Base-by-base conservation (phyloP, 2,329 filamentous ascomycete species). In the Plectosphaerella plurivora region DNA sequence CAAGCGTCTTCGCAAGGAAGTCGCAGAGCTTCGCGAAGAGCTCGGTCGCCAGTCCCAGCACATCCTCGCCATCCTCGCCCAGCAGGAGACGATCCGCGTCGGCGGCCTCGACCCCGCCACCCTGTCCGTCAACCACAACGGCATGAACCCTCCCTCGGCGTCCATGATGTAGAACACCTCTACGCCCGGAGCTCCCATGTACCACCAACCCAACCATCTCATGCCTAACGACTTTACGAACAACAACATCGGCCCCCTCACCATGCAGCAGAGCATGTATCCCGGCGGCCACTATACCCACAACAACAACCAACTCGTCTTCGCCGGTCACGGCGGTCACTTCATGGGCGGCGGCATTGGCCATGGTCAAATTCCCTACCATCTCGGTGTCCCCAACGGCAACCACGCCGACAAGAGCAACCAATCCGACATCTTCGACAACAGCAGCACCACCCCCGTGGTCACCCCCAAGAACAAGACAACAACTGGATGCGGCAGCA, bases 1-100 rank as follows among this genome's bases (percentile, higher is more conserved):
- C 55, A 88, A 88, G 69, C 77, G 84, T 35, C 70, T 90, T 36
- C 77, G 80, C n/a, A 73, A 73, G 45, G 86, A 89, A 65, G 85
- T 87, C 54, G 74, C 83, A 56, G 81, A 84, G 59, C 71, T 86
- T 46, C 74, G 73, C 56, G 63, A 67, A 15, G 73, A 81, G 53
- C 68, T 81, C 55, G 71, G 79, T 39, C 68, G 73, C 42, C 78
- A 81, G 55, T 73, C 68, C 16, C 71, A 71, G 44, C 72, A 77
- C 56, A 73, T 70, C 4, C 61, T 72, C 12, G 66, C 70, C 28
- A 76, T 79, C 73, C 73, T 78, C 70, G 67, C 72, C 42, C 75
- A 79, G 58, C 73, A 77, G 58, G 71, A 73, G 16, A 65, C 72
- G 5, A 60, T 76, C 39, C 65, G 70, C 10, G 66, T 58, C 14